These are phyloP conservation scores for Colletotrichum sp. DNA, from an alignment of 2,329 filamentous ascomycete genomes.

Conservation along the genomic window DNA sequence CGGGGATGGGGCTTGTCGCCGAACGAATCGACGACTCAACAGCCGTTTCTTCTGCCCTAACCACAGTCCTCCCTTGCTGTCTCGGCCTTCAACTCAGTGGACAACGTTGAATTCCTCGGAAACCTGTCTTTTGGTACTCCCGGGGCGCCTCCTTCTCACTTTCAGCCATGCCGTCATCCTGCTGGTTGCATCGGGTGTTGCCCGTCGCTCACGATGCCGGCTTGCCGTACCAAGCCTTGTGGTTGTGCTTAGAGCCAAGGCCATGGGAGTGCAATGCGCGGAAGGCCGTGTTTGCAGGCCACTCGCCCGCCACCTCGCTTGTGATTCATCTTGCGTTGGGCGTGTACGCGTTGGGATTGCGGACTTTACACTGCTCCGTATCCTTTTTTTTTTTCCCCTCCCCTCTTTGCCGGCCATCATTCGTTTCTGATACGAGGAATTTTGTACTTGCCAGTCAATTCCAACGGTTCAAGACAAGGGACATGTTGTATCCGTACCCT, in stretches of 20 bases:
- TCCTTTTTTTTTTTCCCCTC: background rate
- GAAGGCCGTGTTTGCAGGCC: background rate
- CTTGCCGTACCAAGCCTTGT: conserved; percentile 19
- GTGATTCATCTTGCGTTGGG: background rate
- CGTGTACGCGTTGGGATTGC: background rate
- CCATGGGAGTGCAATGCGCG: background rate
- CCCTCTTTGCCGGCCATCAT: background rate
- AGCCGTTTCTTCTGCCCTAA: background rate
- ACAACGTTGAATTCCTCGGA: background rate
- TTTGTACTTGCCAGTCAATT: background rate
- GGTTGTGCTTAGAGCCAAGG: background rate
- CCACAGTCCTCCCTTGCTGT: background rate
- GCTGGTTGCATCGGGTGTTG: background rate
- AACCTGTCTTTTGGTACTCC: background rate
- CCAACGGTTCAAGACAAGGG: background rate
- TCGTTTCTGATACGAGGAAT: background rate
- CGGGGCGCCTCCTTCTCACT: background rate
- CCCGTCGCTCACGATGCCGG: conserved; percentile 13
- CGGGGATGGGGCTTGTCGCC: background rate
- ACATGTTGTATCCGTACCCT: background rate
- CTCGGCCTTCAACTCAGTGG: background rate
- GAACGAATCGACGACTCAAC: background rate
- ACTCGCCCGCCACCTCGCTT: conserved; percentile 9
- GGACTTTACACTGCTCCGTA: background rate
- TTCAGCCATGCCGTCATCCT: conserved; percentile 9